Conservation (phyloP, 2,329 filamentous ascomycete genomes). For the Massarina eburnea region DNA sequence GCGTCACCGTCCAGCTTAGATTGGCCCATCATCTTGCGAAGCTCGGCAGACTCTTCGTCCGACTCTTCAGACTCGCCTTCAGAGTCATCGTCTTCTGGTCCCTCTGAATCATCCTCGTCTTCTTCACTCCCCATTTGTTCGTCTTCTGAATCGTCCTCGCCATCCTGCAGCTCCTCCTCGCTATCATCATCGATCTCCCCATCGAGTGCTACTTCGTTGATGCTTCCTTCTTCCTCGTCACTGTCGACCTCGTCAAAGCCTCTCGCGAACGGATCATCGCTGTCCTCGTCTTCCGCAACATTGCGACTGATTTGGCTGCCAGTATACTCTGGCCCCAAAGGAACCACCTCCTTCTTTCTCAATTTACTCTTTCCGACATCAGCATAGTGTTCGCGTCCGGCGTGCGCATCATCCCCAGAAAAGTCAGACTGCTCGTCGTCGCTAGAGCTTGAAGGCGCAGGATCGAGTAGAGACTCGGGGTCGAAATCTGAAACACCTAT, state of each 20-base stretch:
- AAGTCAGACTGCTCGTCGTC: constrained; percentile 58
- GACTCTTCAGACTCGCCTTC: constrained; percentile 53
- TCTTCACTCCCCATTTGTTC: constrained; percentile 25
- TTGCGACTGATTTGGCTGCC: constrained; percentile 74
- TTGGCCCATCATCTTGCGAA: constrained; percentile 37
- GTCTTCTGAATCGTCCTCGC: constrained; percentile 47
- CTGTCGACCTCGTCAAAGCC: constrained; percentile 46
- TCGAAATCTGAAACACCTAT: constrained; percentile 67
- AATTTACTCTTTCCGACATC: constrained; percentile 83
- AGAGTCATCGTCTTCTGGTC: constrained; percentile 51
- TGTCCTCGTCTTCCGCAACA: constrained; percentile 58
- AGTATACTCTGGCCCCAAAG: constrained; percentile 77
- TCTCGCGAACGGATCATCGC: constrained; percentile 53
- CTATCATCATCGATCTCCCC: constrained; percentile 55
- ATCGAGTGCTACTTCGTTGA: constrained; percentile 46
- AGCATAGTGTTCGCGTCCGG: constrained; percentile 84
- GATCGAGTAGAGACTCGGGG: constrained; percentile 67
- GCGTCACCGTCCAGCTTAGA: constrained; percentile 43
- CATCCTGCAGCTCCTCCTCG: constrained; percentile 52
- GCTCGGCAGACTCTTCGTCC: constrained; percentile 41
- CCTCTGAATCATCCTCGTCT: constrained; percentile 10
- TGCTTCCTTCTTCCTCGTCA: constrained; percentile 45
- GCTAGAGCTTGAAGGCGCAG: constrained; percentile 56
- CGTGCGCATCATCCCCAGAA: constrained; percentile 46
- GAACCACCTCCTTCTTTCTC: constrained; percentile 68